Base-by-base conservation (phyloP, 2,329 filamentous ascomycete genomes). In the Microascus cirrosus region DNA sequence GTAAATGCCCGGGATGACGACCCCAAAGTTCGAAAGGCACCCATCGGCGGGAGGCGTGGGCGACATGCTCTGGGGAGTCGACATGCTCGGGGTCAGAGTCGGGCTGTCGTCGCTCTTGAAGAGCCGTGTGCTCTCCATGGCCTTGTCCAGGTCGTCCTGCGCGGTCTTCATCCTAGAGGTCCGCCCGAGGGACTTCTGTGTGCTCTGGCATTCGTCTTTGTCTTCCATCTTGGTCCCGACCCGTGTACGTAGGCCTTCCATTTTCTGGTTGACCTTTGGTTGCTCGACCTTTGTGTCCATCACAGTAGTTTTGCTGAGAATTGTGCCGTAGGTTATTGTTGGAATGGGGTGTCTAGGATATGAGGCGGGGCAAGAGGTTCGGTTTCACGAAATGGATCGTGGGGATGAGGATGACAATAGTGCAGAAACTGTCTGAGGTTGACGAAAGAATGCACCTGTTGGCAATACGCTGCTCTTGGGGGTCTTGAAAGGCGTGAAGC, bases 1-100 rank as follows among this genome's bases (percentile, higher is more conserved):
- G 68, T 90, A 96, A 32, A 96, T 77, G 10, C 86, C 85, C 7
- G 84, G 81, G 22, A 86, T 74, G 22, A 96, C 86, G 32, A 83
- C 73, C 20, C 87, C 89, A 70, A 93, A 96, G 67, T 96, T 96
- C 62, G 73, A 65, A 1, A 89, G 88, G 6, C 70, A 65, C 13
- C 69, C 68, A 42, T 62, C 59, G 13, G 24, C 24, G 4, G 28
- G 51, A 6, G 51, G 28, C 11, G 24, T 34, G 10, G 51, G 51
- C 24, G 51, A 53, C 51, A 32, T 18, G 12, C 45, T 50, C 11
- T 12, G 45, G 5, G 45, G 45, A 8, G 5, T 24, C 11, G 7
- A 22, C 20, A 8, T 20, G 20, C n/a, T 20, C n/a, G 45, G n/a
- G n/a, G 45, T 22, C 45, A 24, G 5, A 13, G 20, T 22, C 11